Evolutionary conservation across 805 yeast species (phyloP).

Genomic region (Candida morakotiae): DNA sequence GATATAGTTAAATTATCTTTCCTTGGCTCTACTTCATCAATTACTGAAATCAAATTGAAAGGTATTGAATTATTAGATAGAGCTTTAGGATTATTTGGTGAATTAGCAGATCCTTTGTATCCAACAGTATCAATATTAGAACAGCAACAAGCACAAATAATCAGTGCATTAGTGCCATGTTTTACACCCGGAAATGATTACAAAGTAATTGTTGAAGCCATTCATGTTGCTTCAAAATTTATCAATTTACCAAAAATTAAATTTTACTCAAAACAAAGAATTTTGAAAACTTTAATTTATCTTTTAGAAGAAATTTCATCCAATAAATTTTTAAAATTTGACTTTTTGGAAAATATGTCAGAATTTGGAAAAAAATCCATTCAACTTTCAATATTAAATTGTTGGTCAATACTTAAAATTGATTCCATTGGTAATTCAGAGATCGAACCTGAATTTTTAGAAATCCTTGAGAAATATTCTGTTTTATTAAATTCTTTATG

Average conservation of each 20-base stretch:
- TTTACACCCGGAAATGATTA: constrained; percentile 72
- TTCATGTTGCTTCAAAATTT: constrained; percentile 73
- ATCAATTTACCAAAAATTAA: constrained; percentile 45
- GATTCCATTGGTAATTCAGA: constrained; percentile 16
- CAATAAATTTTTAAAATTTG: constrained; percentile 44
- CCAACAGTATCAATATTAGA: constrained; percentile 70
- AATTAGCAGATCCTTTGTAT: constrained; percentile 65
- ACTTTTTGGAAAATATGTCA: constrained; percentile 48
- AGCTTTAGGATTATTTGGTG: constrained; percentile 57
- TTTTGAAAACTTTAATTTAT: constrained; percentile 60
- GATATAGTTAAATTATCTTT: constrained; percentile 78
- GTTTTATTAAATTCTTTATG: constrained; percentile 68
- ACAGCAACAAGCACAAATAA: constrained; percentile 93
- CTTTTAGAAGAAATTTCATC: constrained; percentile 60
- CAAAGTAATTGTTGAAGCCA: constrained; percentile 69
- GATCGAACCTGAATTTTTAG: constrained; percentile 41
- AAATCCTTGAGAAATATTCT: constrained; percentile 53
- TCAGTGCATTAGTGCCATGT: constrained; percentile 85
- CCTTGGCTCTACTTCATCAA: constrained; percentile 72
- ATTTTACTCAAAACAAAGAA: constrained; percentile 41
- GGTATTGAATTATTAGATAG: constrained; percentile 69
- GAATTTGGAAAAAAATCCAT: constrained; percentile 47
- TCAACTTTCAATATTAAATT: constrained; percentile 57
- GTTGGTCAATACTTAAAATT: constrained; percentile 65
- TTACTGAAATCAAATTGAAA: constrained; percentile 51